Percentiles rank a stretch among this genome's conserved stretches.
Conservation (phyloP, 768 basidiomycete species). For the Serpula lacrymans region DNA sequence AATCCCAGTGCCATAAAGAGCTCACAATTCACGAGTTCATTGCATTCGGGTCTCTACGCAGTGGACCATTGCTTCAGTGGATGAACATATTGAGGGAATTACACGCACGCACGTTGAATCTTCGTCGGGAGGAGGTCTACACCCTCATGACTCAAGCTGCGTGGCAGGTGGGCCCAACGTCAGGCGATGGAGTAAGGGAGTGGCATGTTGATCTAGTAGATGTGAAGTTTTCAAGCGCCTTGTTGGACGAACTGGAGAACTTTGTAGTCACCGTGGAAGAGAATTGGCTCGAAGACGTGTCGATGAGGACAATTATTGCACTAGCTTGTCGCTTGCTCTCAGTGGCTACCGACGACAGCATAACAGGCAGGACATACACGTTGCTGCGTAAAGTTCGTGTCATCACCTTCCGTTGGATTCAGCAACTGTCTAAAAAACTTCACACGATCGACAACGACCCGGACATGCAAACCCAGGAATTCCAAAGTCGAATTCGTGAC, state of each 20-base stretch:
- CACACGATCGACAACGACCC: constrained; percentile 9
- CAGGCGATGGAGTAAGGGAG: constrained; percentile 13
- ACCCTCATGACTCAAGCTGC: constrained; percentile 37
- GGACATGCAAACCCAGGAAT: constrained; percentile 13
- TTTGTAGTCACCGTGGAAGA: constrained; percentile 27
- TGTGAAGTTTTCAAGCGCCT: constrained; percentile 26
- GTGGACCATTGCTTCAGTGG: constrained; percentile 43
- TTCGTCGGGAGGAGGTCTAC: constrained; percentile 36
- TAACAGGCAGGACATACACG: constrained; percentile 14
- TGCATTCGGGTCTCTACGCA: constrained; percentile 38
- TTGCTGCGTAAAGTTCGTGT: constrained; percentile 24
- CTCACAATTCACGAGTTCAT: constrained; percentile 40
- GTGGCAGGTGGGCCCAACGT: constrained; percentile 33
- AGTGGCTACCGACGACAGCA: constrained; percentile 4
- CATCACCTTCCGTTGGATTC: constrained; percentile 28
- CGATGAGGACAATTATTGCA: constrained; percentile 25
- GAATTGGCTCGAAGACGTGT: constrained; percentile 35
- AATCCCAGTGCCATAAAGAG: constrained; percentile 33
- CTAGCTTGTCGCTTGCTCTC: constrained; percentile 33
- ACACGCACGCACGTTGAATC: constrained; percentile 29
- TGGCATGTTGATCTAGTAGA: constrained; percentile 37
- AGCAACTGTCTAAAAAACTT: constrained; percentile 17
- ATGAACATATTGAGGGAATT: constrained; percentile 43
- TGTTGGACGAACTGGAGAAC: constrained; percentile 30
- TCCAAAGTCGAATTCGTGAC: constrained; percentile 20